phyloP scores from a whole-genome alignment of 495 filamentous ascomycete genomes.

The Astrothelium subdiscretum region DNA sequence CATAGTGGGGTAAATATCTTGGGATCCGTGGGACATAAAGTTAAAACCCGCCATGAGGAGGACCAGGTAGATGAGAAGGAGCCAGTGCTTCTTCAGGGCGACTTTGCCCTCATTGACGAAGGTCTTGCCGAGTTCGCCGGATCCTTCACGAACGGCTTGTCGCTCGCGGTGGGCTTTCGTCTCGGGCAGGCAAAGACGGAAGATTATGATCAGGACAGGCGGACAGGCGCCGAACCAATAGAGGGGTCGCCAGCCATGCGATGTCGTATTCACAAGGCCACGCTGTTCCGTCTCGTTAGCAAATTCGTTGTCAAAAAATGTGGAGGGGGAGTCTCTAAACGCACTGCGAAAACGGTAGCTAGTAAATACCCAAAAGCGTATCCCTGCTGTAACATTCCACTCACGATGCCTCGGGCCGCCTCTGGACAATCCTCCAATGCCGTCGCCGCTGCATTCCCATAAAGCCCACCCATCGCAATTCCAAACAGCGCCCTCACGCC shows the following conservation, averaged over 20 bases:
- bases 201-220: slow-evolving; percentile 69
- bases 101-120: slow-evolving; percentile 69
- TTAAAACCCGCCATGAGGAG: slow-evolving; percentile 86
- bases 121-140: slow-evolving; percentile 40
- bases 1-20: slow-evolving; percentile 86
- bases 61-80: slow-evolving; percentile 67
- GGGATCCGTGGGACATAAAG: slow-evolving; percentile 87
- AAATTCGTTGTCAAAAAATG: background rate
- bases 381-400: slow-evolving; percentile 76
- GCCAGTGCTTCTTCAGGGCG: slow-evolving; percentile 65
- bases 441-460: slow-evolving; percentile 78
- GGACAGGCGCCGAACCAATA: slow-evolving; percentile 80
- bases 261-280: slow-evolving; percentile 57
- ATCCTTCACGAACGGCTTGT: slow-evolving; percentile 43
- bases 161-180: slow-evolving; percentile 56
- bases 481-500: slow-evolving; percentile 77
- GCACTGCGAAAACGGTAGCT: slow-evolving; percentile 56
- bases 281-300: slow-evolving; percentile 5
- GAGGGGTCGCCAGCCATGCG: slow-evolving; percentile 67
- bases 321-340: background rate
- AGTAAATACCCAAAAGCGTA: slow-evolving; percentile 84
- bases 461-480: slow-evolving; percentile 80
- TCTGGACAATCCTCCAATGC: slow-evolving; percentile 75
- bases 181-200: slow-evolving; percentile 66
- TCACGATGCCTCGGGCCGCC: slow-evolving; percentile 62